Conservation (phyloP, 306 rosid genomes). For the Bauhinia variegata region DNA sequence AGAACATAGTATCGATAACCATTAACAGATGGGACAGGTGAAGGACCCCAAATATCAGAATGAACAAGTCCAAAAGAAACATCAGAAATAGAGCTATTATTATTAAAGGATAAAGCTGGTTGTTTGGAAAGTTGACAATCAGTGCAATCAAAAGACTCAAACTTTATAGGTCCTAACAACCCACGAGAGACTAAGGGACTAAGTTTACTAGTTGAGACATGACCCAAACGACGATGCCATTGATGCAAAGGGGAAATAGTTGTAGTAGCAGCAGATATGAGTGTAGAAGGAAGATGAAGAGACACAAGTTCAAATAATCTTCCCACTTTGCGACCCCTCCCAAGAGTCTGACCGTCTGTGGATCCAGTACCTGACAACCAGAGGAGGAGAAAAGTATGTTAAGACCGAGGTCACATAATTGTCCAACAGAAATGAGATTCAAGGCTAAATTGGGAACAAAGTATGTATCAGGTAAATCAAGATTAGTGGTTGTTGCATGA, state of each 20-base stretch:
- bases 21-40: not conserved
- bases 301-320: not conserved
- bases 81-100: not conserved
- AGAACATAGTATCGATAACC: not conserved
- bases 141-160: not conserved
- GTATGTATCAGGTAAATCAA: not conserved
- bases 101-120: not conserved
- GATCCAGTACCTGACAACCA: conserved; percentile 5
- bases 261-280: not conserved
- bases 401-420: not conserved
- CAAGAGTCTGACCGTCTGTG: not conserved
- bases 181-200: not conserved
- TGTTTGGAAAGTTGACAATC: not conserved
- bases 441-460: not conserved
- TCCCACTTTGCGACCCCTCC: not conserved
- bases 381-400: not conserved
- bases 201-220: not conserved
- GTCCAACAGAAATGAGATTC: not conserved
- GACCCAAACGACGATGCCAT: not conserved
- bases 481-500: not conserved
- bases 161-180: not conserved
- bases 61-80: not conserved
- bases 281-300: not conserved
- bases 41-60: not conserved
- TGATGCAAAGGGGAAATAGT: not conserved